Percentiles rank a stretch among this genome's conserved stretches.
Conservation (phyloP, 108 stramenopile genomes). For the Skeletonema potamos region DNA sequence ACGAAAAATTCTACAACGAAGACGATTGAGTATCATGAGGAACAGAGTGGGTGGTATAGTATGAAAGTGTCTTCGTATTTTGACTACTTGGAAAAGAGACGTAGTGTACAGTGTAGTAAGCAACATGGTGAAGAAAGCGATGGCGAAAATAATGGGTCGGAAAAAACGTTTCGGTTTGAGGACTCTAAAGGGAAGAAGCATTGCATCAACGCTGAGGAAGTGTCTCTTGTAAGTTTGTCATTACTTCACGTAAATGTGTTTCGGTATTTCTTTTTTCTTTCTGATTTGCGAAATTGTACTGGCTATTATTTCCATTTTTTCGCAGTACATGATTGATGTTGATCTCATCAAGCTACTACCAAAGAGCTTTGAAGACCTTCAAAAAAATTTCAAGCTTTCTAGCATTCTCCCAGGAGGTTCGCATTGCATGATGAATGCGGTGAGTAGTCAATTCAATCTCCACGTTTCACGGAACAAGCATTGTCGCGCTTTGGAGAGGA, state of each 20-base stretch:
- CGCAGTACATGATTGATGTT: constrained; percentile 71
- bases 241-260: too few relatives aligned
- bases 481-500: constrained; percentile 22
- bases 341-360: constrained; percentile 65
- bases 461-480: neutral
- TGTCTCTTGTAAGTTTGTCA: constrained; percentile 42
- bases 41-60: constrained; percentile 34
- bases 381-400: constrained; percentile 54
- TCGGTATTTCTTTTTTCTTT: neutral
- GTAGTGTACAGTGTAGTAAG: neutral
- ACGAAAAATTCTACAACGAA: neutral
- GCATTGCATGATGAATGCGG: constrained; percentile 85
- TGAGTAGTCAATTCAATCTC: constrained; percentile 34
- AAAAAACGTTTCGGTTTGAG: constrained; percentile 35
- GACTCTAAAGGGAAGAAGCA: constrained; percentile 44
- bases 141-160: neutral
- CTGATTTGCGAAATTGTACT: neutral
- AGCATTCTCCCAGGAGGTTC: constrained; percentile 74
- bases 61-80: constrained; percentile 67
- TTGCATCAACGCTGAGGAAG: constrained; percentile 39
- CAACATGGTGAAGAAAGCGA: neutral
- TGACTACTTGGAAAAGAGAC: constrained; percentile 43
- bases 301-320: neutral
- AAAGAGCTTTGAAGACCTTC: constrained; percentile 44
- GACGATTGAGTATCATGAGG: constrained; percentile 15